phyloP scores from a whole-genome alignment of 1,284 basidiomycete genomes.

The Tremellales sp. region DNA sequence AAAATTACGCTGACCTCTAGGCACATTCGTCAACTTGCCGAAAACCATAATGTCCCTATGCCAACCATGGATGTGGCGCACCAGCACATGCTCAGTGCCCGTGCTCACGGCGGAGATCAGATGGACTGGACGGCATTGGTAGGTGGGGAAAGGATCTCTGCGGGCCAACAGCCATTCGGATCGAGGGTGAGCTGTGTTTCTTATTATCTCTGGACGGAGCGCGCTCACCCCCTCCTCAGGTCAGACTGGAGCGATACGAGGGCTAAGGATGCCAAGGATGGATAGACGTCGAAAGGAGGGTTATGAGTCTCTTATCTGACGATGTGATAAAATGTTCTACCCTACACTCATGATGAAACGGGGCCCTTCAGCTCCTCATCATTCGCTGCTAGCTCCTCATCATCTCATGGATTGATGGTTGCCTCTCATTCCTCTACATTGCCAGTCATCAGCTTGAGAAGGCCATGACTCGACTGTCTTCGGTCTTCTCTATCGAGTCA shows the following conservation, averaged over 20 bases:
- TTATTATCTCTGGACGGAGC: not conserved
- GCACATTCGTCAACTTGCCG: constrained; percentile 52
- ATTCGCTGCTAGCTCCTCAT: no score
- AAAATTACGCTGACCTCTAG: constrained; percentile 8
- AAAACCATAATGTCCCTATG: constrained; percentile 69
- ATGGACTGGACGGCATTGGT: constrained; percentile 50
- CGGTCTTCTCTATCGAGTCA: no score
- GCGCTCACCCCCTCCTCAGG: not conserved
- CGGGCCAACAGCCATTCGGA: constrained; percentile 46
- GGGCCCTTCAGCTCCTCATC: no score
- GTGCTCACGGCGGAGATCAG: constrained; percentile 53
- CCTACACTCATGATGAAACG: no score
- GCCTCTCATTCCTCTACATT: no score
- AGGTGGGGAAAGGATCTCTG: constrained; percentile 45
- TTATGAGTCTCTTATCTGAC: no score
- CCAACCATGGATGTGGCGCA: constrained; percentile 68
- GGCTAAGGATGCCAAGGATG: no score
- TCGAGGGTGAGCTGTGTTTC: constrained; percentile 31
- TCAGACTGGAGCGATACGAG: constrained; percentile 13
- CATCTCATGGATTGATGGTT: no score
- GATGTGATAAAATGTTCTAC: no score
- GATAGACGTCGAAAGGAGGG: no score
- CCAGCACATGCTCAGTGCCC: constrained; percentile 71
- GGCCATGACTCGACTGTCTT: no score
- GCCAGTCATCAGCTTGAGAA: no score